Evolutionary conservation across 345 rosid genomes (phyloP), one percentile per base, ranked within the genome.

Genomic region (Rhodamnia rubescens): DNA sequence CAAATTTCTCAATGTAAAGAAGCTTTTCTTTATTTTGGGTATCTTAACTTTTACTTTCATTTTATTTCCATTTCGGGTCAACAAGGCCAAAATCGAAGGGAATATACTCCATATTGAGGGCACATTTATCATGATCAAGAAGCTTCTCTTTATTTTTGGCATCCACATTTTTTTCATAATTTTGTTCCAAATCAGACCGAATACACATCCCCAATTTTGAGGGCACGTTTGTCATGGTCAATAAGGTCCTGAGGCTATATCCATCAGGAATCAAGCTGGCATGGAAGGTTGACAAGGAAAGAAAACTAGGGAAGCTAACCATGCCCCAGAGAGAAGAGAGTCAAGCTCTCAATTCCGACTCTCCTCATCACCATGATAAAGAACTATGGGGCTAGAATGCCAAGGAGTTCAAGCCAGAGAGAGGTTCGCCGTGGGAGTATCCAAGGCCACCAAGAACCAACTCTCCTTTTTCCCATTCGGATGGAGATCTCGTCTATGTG

Each of bases 171-270:
- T 42, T 42, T 42, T 42, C 5, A 1, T 42, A 42, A 42, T 42
- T 42, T 42, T 42, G 44, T 42, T 42, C 44, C 44, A 42, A 42
- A 42, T 42, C 44, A 42, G 44, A 42, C 44, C 44, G 44, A 42
- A 42, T 42, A 6, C 44, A 42, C 44, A 42, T 42, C 44, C 44
- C 44, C 44, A 4, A 42, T 42, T 42, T 42, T 42, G 44, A 42
- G 44, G 44, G 44, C 44, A 42, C 44, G 27, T 15, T 61, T 61
- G 18, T 61, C 42, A 15, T 16, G 21, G 32, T 61, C 81, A 40
- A 78, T 58, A 86, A 87, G 86, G 88, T 84, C 6, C 52, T 87
- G 36, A 57, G 88, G 59, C 56, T 87, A 27, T 84, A 87, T 52
- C 88, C 86, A 22, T 84, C 88, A 24, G 52, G 21, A 3, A 49